These are phyloP conservation scores for Nemania sp. DNA, from an alignment of 2,329 filamentous ascomycete genomes.

Conservation along the genomic window DNA sequence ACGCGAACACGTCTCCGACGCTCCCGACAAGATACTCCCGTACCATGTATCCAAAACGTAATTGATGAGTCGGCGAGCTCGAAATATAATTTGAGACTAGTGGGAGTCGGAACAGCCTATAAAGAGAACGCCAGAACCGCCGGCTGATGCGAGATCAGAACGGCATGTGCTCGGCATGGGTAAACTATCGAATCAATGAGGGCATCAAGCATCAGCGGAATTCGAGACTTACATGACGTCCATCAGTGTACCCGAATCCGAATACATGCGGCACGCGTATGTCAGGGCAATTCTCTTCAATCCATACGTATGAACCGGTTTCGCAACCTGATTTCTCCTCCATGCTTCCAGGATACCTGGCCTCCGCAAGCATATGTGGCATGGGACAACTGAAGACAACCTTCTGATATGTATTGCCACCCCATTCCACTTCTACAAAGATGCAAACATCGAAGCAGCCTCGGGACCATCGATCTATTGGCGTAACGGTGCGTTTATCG, in stretches of 20 bases:
- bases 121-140: background rate
- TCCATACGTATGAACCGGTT: background rate
- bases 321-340: constrained; percentile 7
- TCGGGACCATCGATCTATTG: background rate
- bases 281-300: constrained; percentile 5
- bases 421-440: background rate
- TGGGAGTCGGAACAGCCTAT: background rate
- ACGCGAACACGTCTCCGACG: constrained; percentile 4
- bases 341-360: constrained; percentile 6
- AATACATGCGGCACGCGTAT: constrained; percentile 6
- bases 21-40: background rate
- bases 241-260: constrained; percentile 2
- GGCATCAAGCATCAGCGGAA: background rate
- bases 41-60: background rate
- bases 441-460: constrained; percentile 6
- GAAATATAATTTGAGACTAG: constrained; percentile 3
- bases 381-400: constrained; percentile 9
- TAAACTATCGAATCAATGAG: constrained; percentile 6
- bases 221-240: constrained; percentile 1
- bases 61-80: background rate
- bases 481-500: background rate
- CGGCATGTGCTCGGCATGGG: background rate
- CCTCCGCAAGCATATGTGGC: constrained; percentile 9
- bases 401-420: background rate
- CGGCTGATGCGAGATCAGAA: background rate